Conservation (phyloP, 2,329 filamentous ascomycete species). For the Dryadomyces sulphureus region DNA sequence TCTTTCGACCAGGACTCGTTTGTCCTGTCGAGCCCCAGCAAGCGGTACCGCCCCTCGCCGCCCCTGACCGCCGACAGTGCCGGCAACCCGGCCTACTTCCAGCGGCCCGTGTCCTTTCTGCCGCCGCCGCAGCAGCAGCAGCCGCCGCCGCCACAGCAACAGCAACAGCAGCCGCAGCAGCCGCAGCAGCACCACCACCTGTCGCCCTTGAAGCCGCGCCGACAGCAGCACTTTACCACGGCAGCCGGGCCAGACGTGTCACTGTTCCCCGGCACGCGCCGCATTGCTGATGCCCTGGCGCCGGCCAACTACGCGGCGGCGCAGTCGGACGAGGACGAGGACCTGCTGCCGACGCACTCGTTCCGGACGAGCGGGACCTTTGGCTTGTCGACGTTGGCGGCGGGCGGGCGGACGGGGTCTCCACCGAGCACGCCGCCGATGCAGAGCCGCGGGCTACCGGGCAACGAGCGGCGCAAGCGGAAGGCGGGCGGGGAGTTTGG, state of each 20-base stretch:
- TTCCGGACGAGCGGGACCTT: constrained; percentile 38
- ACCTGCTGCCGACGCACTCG: constrained; percentile 61
- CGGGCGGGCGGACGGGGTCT: constrained; percentile 42
- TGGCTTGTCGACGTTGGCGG: constrained; percentile 1
- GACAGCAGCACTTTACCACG: constrained; percentile 61
- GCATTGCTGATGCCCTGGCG: constrained; percentile 48
- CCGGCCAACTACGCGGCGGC: constrained; percentile 43
- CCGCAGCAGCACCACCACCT: constrained; percentile 68
- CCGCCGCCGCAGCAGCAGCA: constrained; percentile 3
- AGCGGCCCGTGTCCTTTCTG: constrained; percentile 36
- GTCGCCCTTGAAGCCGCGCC: constrained; percentile 67
- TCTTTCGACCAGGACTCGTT: constrained; percentile 30
- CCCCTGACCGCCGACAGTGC: constrained; percentile 51
- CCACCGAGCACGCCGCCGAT: constrained; percentile 73
- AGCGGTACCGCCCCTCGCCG: constrained; percentile 53
- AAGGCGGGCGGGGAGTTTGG: constrained; percentile 26
- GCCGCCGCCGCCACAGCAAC: constrained; percentile 3
- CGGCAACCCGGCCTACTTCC: constrained; percentile 40
- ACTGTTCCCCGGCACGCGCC: constrained; percentile 60
- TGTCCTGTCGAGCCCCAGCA: constrained; percentile 40
- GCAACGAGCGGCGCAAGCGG: constrained; percentile 21
- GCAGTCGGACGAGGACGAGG: constrained; percentile 67
- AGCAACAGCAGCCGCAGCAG: constrained; percentile 2
- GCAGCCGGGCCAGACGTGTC: constrained; percentile 58
- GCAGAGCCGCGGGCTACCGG: constrained; percentile 33